phyloP scores from a whole-genome alignment of 768 basidiomycete genomes.

The Hericium erinaceus region DNA sequence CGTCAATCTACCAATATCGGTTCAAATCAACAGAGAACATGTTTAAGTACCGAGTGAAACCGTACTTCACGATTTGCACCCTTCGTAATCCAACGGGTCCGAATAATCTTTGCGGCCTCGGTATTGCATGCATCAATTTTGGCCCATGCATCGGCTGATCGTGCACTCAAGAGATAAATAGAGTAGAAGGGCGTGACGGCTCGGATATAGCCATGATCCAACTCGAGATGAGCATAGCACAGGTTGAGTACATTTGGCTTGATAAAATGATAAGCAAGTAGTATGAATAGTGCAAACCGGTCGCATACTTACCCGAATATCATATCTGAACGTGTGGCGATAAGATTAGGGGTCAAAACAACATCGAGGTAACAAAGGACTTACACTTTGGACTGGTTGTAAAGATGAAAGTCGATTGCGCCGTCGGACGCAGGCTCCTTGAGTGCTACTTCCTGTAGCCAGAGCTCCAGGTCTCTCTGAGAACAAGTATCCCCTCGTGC shows the following conservation, averaged over 20 bases:
- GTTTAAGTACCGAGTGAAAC: not conserved
- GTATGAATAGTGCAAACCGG: not conserved
- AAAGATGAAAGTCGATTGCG: conserved; percentile 32
- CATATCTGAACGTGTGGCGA: conserved; percentile 20
- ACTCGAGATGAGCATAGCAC: conserved; percentile 38
- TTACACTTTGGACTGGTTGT: conserved; percentile 30
- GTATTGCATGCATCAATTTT: conserved; percentile 24
- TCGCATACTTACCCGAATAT: conserved; percentile 26
- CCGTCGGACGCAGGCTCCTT: conserved; percentile 28
- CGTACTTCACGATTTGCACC: conserved; percentile 16
- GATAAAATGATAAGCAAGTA: not conserved
- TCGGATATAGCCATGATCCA: conserved; percentile 34
- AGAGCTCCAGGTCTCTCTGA: conserved; percentile 28
- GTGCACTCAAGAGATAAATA: conserved; percentile 28
- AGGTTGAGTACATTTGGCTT: conserved; percentile 34
- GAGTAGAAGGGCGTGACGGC: conserved; percentile 40
- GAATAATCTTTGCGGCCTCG: conserved; percentile 24
- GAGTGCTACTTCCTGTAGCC: conserved; percentile 31
- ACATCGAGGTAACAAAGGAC: conserved; percentile 5
- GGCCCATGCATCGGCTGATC: conserved; percentile 17
- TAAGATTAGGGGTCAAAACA: not conserved
- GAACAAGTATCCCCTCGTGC: conserved; percentile 38
- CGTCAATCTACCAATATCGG: conserved; percentile 24
- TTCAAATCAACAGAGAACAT: not conserved
- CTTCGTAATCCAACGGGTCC: conserved; percentile 22